These are phyloP conservation scores for Fusarium neocosmosporiellum DNA, from an alignment of 2,329 filamentous ascomycete genomes.

Conservation along the genomic window DNA sequence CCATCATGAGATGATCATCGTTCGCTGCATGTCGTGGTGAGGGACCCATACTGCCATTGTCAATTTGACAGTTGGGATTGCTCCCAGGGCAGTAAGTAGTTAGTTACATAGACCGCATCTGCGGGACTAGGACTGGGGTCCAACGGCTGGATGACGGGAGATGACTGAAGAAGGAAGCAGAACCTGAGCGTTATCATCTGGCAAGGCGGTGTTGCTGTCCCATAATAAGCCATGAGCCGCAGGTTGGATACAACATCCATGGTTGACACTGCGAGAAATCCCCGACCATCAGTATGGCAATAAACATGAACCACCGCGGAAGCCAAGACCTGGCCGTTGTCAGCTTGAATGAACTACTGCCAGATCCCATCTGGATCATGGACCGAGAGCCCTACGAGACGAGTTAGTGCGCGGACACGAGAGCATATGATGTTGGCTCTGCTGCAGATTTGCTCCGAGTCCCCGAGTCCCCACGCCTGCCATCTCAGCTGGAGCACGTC, in stretches of 20 bases:
- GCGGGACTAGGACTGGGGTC: slow-evolving; percentile 14
- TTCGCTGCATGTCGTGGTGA: slow-evolving; percentile 34
- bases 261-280: not conserved
- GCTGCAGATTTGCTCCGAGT: slow-evolving; percentile 6
- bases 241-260: not conserved
- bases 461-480: slow-evolving; percentile 5
- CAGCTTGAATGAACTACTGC: slow-evolving; percentile 11
- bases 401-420: slow-evolving; percentile 18
- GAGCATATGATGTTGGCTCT: slow-evolving; percentile 12
- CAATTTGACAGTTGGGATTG: slow-evolving; percentile 22
- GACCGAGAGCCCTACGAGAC: not conserved
- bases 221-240: not conserved
- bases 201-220: slow-evolving; percentile 12
- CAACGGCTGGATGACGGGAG: not conserved
- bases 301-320: not conserved
- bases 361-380: slow-evolving; percentile 17
- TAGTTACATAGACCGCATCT: slow-evolving; percentile 12
- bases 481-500: slow-evolving; percentile 8
- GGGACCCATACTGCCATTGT: slow-evolving; percentile 10
- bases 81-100: slow-evolving; percentile 7
- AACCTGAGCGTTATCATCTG: slow-evolving; percentile 9
- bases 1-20: slow-evolving; percentile 45
- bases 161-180: slow-evolving; percentile 2
- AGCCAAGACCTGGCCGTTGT: slow-evolving; percentile 3
- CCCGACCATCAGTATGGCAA: not conserved